Percentiles rank a stretch among this genome's conserved stretches.
phyloP scores from a whole-genome alignment of 805 yeast genomes.

The Yarrowia hollandica region DNA sequence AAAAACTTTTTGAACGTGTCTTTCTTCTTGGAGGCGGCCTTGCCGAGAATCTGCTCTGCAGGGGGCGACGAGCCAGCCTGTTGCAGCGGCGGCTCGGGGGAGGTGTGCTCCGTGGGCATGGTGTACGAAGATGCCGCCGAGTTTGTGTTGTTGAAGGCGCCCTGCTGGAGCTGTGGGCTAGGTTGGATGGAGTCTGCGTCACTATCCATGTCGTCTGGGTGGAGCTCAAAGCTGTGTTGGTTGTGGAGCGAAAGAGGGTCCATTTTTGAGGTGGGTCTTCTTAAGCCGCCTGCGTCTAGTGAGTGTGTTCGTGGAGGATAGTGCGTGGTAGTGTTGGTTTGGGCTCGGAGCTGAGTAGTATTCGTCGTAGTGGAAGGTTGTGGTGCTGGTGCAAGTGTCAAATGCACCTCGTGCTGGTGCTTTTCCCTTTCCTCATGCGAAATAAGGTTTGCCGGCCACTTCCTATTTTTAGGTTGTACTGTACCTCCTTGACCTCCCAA shows the following conservation, averaged over 20 bases:
- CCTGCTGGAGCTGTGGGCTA: constrained; percentile 24
- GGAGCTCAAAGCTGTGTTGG: too few species aligned
- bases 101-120: constrained; percentile 15
- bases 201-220: background rate
- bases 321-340: background rate
- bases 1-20: constrained; percentile 14
- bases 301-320: background rate
- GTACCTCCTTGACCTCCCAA: constrained; percentile 15
- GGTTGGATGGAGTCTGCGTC: constrained; percentile 32
- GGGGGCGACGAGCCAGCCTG: constrained; percentile 19
- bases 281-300: background rate
- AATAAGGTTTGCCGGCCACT: background rate
- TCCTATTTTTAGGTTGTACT: constrained; percentile 19
- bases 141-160: constrained; percentile 1
- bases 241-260: background rate
- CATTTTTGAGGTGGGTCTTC: background rate
- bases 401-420: background rate
- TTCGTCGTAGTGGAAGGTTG: too few species aligned
- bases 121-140: constrained; percentile 9
- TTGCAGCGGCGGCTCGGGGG: constrained; percentile 3
- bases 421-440: constrained; percentile 23
- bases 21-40: constrained; percentile 4
- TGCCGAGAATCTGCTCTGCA: constrained; percentile 23
- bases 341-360: too few species aligned
- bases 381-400: background rate